A percentile compares a stretch with the other conserved stretches of the same genome.
Evolutionary conservation across 2,329 filamentous ascomycete species (phyloP).

Genomic region (Nothophoma quercina): DNA sequence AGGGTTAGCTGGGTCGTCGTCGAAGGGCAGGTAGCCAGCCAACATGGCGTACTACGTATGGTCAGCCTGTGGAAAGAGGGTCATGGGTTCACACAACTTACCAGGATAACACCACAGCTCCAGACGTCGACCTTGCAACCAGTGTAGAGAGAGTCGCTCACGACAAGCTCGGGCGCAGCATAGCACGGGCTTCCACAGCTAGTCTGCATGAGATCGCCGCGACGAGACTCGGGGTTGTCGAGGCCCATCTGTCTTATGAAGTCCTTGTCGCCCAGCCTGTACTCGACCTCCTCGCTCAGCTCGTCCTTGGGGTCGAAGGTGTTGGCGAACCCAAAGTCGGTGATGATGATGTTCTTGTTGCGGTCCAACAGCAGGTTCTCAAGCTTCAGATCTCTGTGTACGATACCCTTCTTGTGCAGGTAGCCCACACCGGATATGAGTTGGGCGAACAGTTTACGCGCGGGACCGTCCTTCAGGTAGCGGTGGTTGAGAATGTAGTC

Average conservation of each 20-base stretch:
- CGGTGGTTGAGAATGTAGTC: slow-evolving; percentile 98
- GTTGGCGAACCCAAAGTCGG: slow-evolving; percentile 98
- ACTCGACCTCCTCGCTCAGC: slow-evolving; percentile 87
- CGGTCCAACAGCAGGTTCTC: slow-evolving; percentile 95
- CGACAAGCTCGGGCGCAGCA: slow-evolving; percentile 93
- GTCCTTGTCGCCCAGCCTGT: slow-evolving; percentile 84
- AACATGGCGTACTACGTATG: slow-evolving; percentile 89
- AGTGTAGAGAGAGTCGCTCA: slow-evolving; percentile 96
- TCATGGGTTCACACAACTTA: slow-evolving; percentile 60
- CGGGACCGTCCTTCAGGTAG: slow-evolving; percentile 92
- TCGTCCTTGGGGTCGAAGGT: slow-evolving; percentile 92
- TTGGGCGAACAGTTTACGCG: slow-evolving; percentile 90
- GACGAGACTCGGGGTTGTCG: slow-evolving; percentile 77
- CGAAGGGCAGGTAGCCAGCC: slow-evolving; percentile 95
- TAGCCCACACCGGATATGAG: slow-evolving; percentile 96
- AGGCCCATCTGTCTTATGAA: slow-evolving; percentile 87
- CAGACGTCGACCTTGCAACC: slow-evolving; percentile 98
- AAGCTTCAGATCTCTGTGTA: slow-evolving; percentile 94
- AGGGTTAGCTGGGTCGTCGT: slow-evolving; percentile 96
- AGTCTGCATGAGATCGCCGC: slow-evolving; percentile 97
- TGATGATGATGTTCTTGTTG: slow-evolving; percentile 99
- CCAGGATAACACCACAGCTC: slow-evolving; percentile 98
- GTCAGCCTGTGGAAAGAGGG: slow-evolving; percentile 23
- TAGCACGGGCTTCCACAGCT: slow-evolving; percentile 99
- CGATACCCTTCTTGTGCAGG: slow-evolving; percentile 97